Conservation (phyloP, 2,329 filamentous ascomycete species). For the Xylaria sp. region DNA sequence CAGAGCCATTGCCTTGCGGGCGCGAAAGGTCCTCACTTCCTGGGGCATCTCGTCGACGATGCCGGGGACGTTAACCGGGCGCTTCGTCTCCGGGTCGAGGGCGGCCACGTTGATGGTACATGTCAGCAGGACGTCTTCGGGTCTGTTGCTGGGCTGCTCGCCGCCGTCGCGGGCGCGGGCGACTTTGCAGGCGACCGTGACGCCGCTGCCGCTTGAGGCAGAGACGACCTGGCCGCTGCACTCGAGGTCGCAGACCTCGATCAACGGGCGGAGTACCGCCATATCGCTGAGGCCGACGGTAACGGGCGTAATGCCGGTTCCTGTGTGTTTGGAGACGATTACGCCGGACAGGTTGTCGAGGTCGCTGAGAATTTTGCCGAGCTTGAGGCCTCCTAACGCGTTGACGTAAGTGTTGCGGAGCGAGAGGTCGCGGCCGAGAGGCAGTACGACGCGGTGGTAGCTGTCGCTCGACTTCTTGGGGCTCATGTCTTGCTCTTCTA, state of each 20-base stretch:
- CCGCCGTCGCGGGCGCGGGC: slow-evolving; percentile 72
- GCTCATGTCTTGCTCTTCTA: slow-evolving; percentile 64
- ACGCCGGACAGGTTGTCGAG: slow-evolving; percentile 81
- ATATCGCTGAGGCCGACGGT: slow-evolving; percentile 63
- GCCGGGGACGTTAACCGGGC: slow-evolving; percentile 68
- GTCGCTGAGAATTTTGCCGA: slow-evolving; percentile 83
- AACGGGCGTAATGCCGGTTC: slow-evolving; percentile 65
- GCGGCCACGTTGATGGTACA: slow-evolving; percentile 81
- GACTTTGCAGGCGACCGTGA: slow-evolving; percentile 80
- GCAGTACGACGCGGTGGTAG: slow-evolving; percentile 75
- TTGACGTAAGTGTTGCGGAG: slow-evolving; percentile 83
- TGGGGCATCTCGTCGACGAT: slow-evolving; percentile 69
- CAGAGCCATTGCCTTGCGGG: slow-evolving; percentile 68
- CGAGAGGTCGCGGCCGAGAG: slow-evolving; percentile 79
- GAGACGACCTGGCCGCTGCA: slow-evolving; percentile 73
- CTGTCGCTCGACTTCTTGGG: slow-evolving; percentile 78
- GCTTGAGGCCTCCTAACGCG: slow-evolving; percentile 76
- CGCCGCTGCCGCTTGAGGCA: slow-evolving; percentile 76
- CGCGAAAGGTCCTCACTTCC: slow-evolving; percentile 70
- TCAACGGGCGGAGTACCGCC: slow-evolving; percentile 74
- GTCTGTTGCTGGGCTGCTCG: slow-evolving; percentile 52
- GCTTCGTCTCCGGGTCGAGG: slow-evolving; percentile 74
- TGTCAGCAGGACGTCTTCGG: slow-evolving; percentile 58
- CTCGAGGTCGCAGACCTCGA: slow-evolving; percentile 82
- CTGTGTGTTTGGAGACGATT: slow-evolving; percentile 75